phyloP scores from a whole-genome alignment of 805 yeast genomes.

The Nakazawaea sp. region DNA sequence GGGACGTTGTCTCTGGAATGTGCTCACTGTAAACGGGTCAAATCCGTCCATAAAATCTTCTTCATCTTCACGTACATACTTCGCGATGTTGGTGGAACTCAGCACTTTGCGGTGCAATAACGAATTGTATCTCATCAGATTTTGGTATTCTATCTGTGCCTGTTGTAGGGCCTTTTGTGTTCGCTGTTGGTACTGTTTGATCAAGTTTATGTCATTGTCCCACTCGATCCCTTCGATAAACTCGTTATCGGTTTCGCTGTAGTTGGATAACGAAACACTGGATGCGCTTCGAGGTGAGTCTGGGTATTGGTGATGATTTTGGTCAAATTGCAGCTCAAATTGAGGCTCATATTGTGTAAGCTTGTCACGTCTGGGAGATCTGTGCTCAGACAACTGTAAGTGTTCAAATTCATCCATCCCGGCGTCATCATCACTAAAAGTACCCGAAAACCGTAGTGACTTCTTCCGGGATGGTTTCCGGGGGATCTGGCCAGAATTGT shows the following conservation, averaged over 20 bases:
- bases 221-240: slow-evolving; percentile 10
- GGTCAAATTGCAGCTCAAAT: neutral
- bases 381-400: neutral
- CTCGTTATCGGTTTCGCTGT: slow-evolving; percentile 7
- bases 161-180: slow-evolving; percentile 8
- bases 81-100: slow-evolving; percentile 2
- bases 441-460: slow-evolving; percentile 1
- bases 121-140: slow-evolving; percentile 9
- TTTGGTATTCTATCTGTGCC: slow-evolving; percentile 10
- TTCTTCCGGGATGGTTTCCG: slow-evolving; percentile 1
- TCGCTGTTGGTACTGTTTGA: slow-evolving; percentile 8
- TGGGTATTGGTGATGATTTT: neutral
- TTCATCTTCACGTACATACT: slow-evolving; percentile 3
- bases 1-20: neutral
- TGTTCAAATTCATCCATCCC: slow-evolving; percentile 33
- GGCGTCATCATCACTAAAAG: slow-evolving; percentile 27
- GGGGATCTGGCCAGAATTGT: neutral
- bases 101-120: slow-evolving; percentile 5
- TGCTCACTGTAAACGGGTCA: neutral
- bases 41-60: slow-evolving; percentile 10
- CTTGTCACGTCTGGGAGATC: too few species aligned
- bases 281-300: neutral
- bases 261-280: slow-evolving; percentile 9
- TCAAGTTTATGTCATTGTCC: slow-evolving; percentile 8
- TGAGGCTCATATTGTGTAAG: too few species aligned